A percentile compares a stretch with the other conserved stretches of the same genome.
These are phyloP conservation scores for Cryoendolithus antarcticus DNA, from an alignment of 2,329 filamentous ascomycete species.

Conservation along the genomic window DNA sequence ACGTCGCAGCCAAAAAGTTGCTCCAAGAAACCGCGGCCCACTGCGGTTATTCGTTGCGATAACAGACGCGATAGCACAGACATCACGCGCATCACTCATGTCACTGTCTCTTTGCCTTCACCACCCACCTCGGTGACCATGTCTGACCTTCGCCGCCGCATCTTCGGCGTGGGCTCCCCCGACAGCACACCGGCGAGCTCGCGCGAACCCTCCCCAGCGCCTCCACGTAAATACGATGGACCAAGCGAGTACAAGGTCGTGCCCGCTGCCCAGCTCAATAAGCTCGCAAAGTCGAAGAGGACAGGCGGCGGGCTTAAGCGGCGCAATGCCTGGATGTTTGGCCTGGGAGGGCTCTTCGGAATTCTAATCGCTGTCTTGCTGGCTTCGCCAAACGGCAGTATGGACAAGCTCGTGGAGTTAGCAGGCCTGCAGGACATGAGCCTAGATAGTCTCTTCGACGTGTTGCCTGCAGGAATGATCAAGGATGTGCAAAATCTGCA, in stretches of 20 bases:
- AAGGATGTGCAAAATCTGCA: slow-evolving; percentile 77
- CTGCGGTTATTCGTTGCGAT: no score
- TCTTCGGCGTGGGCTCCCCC: slow-evolving; percentile 18
- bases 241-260: slow-evolving; percentile 36
- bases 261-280: slow-evolving; percentile 37
- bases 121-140: slow-evolving; percentile 8
- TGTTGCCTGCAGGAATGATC: slow-evolving; percentile 72
- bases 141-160: slow-evolving; percentile 22
- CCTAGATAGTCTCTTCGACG: slow-evolving; percentile 76
- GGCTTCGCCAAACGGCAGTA: slow-evolving; percentile 63
- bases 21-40: no score
- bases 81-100: no score
- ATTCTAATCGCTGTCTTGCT: slow-evolving; percentile 83
- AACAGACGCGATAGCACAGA: no score
- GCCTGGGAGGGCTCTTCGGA: slow-evolving; percentile 79
- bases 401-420: slow-evolving; percentile 57
- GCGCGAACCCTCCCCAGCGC: slow-evolving; percentile 28
- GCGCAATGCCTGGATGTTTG: slow-evolving; percentile 69
- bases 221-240: slow-evolving; percentile 19
- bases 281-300: slow-evolving; percentile 20
- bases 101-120: no score
- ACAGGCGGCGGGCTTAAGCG: slow-evolving; percentile 43
- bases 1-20: no score
- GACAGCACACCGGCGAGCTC: slow-evolving; percentile 23
- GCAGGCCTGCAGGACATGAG: slow-evolving; percentile 59